phyloP scores from a whole-genome alignment of 495 filamentous ascomycete genomes.

The Neurospora discreta region DNA sequence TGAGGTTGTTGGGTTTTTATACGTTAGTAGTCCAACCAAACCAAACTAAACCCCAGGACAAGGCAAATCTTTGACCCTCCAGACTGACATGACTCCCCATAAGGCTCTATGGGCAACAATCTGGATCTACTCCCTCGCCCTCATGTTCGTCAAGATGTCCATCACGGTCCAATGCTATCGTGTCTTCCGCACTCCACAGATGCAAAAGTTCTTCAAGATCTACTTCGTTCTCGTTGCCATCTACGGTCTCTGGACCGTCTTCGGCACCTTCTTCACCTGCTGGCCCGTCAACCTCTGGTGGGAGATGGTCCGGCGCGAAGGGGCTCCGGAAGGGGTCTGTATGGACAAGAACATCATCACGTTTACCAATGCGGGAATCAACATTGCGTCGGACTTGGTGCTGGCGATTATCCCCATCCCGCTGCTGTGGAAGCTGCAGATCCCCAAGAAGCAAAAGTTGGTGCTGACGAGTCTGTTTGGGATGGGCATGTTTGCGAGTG shows the following conservation, averaged over 20 bases:
- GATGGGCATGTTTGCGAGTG: slow-evolving; percentile 10
- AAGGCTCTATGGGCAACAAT: slow-evolving; percentile 18
- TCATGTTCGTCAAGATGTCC: slow-evolving; percentile 16
- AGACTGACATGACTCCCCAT: slow-evolving; percentile 14
- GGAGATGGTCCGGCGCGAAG: slow-evolving; percentile 6
- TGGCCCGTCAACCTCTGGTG: slow-evolving; percentile 25
- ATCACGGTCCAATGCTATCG: slow-evolving; percentile 22
- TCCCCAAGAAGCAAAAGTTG: slow-evolving; percentile 9
- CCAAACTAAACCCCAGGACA: not conserved
- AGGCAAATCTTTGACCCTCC: slow-evolving; percentile 7
- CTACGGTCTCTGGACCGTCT: slow-evolving; percentile 16
- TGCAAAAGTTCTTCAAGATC: slow-evolving; percentile 8
- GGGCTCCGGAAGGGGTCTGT: slow-evolving; percentile 14
- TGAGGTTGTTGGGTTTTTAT: slow-evolving; percentile 25
- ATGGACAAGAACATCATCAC: slow-evolving; percentile 23
- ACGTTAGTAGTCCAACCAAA: not conserved
- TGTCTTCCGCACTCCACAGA: slow-evolving; percentile 10
- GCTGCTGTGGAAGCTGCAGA: slow-evolving; percentile 16
- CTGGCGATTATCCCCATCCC: slow-evolving; percentile 27
- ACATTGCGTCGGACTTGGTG: slow-evolving; percentile 29
- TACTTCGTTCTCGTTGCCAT: slow-evolving; percentile 9
- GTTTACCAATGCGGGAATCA: slow-evolving; percentile 28
- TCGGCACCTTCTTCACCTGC: slow-evolving; percentile 30
- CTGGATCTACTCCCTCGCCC: slow-evolving; percentile 15
- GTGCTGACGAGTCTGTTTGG: slow-evolving; percentile 13